Evolutionary conservation across 2,329 filamentous ascomycete species (phyloP).

Genomic region (Microdochium paspali): DNA sequence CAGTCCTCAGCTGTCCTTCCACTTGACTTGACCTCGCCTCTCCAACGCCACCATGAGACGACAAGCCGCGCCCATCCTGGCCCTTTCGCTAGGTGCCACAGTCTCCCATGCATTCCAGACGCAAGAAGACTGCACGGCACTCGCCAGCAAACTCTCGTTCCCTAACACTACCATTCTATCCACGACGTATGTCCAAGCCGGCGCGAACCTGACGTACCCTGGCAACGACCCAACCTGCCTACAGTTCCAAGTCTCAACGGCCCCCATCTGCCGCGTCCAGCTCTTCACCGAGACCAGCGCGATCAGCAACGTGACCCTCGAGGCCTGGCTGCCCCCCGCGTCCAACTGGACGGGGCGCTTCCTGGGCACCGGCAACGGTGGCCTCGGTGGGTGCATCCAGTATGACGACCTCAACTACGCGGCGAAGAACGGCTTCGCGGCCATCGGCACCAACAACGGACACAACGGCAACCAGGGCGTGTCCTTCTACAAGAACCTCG

Average conservation of each 20-base stretch:
- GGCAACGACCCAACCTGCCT: background rate
- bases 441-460: background rate
- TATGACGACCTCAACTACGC: constrained; percentile 4
- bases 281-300: background rate
- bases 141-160: background rate
- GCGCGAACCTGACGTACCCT: background rate
- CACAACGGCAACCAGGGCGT: constrained; percentile 15
- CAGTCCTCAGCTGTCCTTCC: no score
- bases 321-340: constrained; percentile 17
- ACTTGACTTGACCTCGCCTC: no score
- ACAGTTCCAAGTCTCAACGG: background rate
- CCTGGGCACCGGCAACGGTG: constrained; percentile 21
- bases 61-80: background rate
- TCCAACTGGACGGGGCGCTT: constrained; percentile 20
- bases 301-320: background rate
- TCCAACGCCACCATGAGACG: background rate
- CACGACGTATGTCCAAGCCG: background rate
- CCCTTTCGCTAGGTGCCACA: background rate
- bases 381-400: constrained; percentile 22
- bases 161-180: background rate
- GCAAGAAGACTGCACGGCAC: background rate
- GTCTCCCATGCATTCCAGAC: background rate
- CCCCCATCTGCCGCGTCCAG: background rate
- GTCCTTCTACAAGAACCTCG: constrained; percentile 6
- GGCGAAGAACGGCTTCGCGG: constrained; percentile 6